Evolutionary conservation across 2,329 filamentous ascomycete genomes (phyloP), one percentile per base, ranked within the genome.

Genomic region (Orbilia oligospora): DNA sequence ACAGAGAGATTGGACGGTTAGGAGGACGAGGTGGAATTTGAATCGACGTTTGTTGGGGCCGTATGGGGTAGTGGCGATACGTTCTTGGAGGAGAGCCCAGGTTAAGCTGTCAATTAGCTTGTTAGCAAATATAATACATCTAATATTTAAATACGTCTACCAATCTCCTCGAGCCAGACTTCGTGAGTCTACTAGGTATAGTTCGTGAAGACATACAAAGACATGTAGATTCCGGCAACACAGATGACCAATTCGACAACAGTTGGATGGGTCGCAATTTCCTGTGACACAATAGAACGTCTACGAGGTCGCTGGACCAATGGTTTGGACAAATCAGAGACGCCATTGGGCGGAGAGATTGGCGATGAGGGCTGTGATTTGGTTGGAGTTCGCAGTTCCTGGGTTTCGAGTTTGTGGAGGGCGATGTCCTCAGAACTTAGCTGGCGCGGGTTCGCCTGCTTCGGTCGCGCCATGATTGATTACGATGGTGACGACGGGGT

Each of bases 1-100:
- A 84, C 97, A 95, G 82, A 91, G 86, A 41, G 95, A 97, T 85
- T 99, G 96, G 79, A 98, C 90, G 5, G 96, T 98, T 86, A 98
- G 97, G 82, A 99, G 90, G 84, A 98, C 95, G 83, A 99, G 91
- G 71, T 96, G 92, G 85, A 94, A 97, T 81, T 92, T 93, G 89
- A 97, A 99, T 82, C 93, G 90, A 84, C 97, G 91, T 51, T 89
- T 89, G 33, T 82, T 80, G 12, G 91, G 86, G 75, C 92, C 92
- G 85, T 98, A 96, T 6, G 90, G 88, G 10, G 94, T 98, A 14
- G 96, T 99, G 30, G 96, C 98, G 83, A 99, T 93, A 83, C 96
- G 94, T 85, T 99, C 96, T 87, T 99, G 96, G 79, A 99, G 91
- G 81, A 97, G 91, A 24, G 93, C 96, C 96, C 96, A 99, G 38